phyloP scores from a whole-genome alignment of 1,284 basidiomycete species.

The Boletus mariae region DNA sequence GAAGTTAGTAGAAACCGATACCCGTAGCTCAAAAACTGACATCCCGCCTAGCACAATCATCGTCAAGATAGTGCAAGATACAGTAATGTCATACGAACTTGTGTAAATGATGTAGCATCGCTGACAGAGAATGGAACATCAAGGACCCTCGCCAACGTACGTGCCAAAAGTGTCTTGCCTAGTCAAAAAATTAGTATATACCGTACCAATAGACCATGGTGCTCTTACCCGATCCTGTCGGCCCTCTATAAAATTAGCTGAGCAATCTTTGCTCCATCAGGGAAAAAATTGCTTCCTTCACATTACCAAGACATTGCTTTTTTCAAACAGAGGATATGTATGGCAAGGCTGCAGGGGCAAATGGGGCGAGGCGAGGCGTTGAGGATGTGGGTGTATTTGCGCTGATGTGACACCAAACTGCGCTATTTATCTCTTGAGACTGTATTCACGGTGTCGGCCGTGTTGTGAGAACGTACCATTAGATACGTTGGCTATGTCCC shows the following conservation, averaged over 20 bases:
- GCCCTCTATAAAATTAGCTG: constrained; percentile 50
- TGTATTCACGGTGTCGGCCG: neutral
- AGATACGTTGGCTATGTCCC: constrained; percentile 24
- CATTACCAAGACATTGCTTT: constrained; percentile 92
- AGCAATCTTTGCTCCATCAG: constrained; percentile 5
- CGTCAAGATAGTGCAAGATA: constrained; percentile 10
- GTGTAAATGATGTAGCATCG: constrained; percentile 82
- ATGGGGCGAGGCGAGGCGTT: constrained; percentile 36
- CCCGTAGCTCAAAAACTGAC: constrained; percentile 42
- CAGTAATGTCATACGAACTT: constrained; percentile 42
- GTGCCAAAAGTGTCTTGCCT: constrained; percentile 87
- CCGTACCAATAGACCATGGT: neutral
- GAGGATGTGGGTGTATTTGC: constrained; percentile 52
- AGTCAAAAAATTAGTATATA: constrained; percentile 10
- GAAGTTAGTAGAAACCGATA: constrained; percentile 12
- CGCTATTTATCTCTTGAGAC: constrained; percentile 23
- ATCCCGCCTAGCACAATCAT: constrained; percentile 58
- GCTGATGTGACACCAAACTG: constrained; percentile 46
- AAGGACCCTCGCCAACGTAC: constrained; percentile 80
- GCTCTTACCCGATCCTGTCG: constrained; percentile 71
- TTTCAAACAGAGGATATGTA: constrained; percentile 71
- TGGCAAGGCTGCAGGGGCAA: constrained; percentile 42
- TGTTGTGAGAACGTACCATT: constrained; percentile 32
- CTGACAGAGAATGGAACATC: constrained; percentile 90
- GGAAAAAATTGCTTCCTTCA: constrained; percentile 12